Base-by-base conservation (phyloP, 495 filamentous ascomycete species). In the Aspergillus sparsus region DNA sequence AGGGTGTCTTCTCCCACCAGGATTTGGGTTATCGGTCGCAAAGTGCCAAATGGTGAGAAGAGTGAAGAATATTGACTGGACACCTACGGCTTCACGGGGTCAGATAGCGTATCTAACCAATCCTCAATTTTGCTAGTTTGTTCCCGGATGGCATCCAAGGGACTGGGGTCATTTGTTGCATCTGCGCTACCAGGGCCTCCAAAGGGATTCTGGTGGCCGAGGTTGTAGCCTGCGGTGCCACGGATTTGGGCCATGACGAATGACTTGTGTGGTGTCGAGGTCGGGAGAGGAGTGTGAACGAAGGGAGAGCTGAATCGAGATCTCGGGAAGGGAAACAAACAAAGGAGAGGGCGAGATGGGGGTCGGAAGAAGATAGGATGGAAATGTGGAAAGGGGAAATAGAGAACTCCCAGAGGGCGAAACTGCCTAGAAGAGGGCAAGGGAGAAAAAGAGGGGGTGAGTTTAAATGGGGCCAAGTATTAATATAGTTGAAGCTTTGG, bases 41-140 rank as follows among this genome's bases (percentile, higher is more conserved):
- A 18, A 47, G 27, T 18, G 6, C 16, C 6, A 16, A 16, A 16
- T 18, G 27, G 44, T 2, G 15, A 21, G 44, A 16, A 18, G 6
- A 21, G 27, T 21, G 18, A 37, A 16, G 6, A 18, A 49, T 36
- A 2, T 32, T 41, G 27, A 8, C 7, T 10, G 39, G 36, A 15
- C 32, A 91, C 93, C 67, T 87, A 98, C 93, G 95, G 94, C 79
- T 96, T 98, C 63, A 98, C 77, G 13, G 95, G 94, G 64, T 96
- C 94, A 57, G 90, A 86, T 65, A 93, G 49, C 11, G 88, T 91
- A 72, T 98, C 94, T 71, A 98, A 74, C 76, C 90, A 81, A 71
- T 98, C 94, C 77, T 98, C 94, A 64, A 98, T 95, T 82, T 96
- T 97, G 84, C 88, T 96, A 34, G 94, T 98, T 73, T 98, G 92